Evolutionary conservation across 1,284 basidiomycete species (phyloP), one percentile per base, ranked within the genome.

Genomic region (Boletus austroedulis): DNA sequence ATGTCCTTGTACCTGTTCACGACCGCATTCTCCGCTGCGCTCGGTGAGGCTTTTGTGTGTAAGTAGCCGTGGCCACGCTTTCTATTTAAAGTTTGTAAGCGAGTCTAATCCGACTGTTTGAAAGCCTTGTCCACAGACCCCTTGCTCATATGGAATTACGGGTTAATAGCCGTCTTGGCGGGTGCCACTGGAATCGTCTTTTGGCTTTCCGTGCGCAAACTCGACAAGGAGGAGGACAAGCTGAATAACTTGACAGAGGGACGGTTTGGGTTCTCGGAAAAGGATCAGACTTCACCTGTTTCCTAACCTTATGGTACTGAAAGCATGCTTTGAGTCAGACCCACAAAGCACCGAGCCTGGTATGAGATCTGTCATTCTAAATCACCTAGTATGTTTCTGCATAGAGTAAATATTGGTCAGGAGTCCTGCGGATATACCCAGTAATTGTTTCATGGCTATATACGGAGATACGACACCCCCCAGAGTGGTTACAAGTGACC

Each of bases 1-100:
- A 90, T 89, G 85, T 76, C 82, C 44, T 64, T 87, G 26, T 90
- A 84, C 78, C 75, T 93, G 41, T 91, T 94, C 77, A 86, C 75
- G 70, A 81, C 71, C 36, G 89, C 90, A 21, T 57, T 92, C 53
- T 72, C 84, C 12, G 72, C 82, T 44, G 89, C 87, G n/a, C 50
- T 90, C 45, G 82, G 82, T 53, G 86, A 90, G 72, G 87, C 88
- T 14, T 87, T 89, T 69, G 75, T 83, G 73, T 68, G 86, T 90
- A 5, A 57, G 67, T 69, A 5, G 29, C 36, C 19, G 11, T 10
- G 29, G 12, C 11, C 17, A 11, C 38, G n/a, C n/a, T n/a, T 4
- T 24, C 5, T 43, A 12, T 21, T 24, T 3, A n/a, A n/a, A 1
- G 5, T 1, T 21, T n/a, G 4, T 24, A n/a, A 14, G 17, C 9